These are phyloP conservation scores for Spathaspora sp. DNA, from an alignment of 1,139 yeast species.

Conservation along the genomic window DNA sequence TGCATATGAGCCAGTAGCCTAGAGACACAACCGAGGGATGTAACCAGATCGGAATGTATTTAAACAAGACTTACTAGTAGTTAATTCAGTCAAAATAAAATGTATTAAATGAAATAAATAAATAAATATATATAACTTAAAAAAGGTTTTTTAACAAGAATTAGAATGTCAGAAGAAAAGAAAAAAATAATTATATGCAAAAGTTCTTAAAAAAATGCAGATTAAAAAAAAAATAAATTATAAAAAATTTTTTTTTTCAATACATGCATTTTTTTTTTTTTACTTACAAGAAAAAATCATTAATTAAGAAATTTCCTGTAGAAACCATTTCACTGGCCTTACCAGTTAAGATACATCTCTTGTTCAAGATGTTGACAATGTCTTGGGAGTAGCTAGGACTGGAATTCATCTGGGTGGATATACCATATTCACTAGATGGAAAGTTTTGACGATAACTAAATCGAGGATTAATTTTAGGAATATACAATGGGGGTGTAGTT, in stretches of 20 bases:
- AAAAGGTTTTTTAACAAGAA: conserved; percentile 1
- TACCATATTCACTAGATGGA: conserved; percentile 7
- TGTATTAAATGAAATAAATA: conserved; percentile 1
- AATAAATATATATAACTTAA: conserved; percentile 1
- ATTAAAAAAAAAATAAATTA: not conserved
- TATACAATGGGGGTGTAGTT: conserved; percentile 18
- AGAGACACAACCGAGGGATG: no score
- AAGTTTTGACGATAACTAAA: conserved; percentile 44
- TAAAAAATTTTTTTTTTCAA: not conserved
- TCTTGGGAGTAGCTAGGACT: conserved; percentile 17
- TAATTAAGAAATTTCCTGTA: conserved; percentile 46
- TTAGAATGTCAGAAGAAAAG: not conserved
- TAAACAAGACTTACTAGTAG: no score
- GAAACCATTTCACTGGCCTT: conserved; percentile 58
- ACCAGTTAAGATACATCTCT: conserved; percentile 48
- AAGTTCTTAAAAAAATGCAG: conserved; percentile 1
- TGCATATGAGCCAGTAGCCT: no score
- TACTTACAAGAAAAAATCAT: conserved; percentile 45
- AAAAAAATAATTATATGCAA: conserved; percentile 1
- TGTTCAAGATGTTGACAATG: conserved; percentile 38
- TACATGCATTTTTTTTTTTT: not conserved
- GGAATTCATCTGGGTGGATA: not conserved
- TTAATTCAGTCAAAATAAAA: not conserved
- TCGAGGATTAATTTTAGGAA: conserved; percentile 30
- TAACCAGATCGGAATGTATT: no score